phyloP scores from a whole-genome alignment of 2,329 filamentous ascomycete species.

The Fusarium sp. region DNA sequence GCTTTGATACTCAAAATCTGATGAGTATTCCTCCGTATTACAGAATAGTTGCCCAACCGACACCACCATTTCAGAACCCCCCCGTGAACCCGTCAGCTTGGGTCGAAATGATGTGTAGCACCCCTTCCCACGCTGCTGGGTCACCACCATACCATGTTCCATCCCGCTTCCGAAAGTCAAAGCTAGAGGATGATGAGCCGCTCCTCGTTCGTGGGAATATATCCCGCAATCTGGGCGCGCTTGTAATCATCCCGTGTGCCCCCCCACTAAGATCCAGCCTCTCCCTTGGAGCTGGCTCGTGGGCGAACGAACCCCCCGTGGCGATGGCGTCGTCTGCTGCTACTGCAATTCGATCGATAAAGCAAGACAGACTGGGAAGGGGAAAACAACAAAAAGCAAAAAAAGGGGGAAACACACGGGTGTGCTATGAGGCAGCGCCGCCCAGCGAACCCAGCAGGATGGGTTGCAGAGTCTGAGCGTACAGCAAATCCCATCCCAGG shows the following conservation, averaged over 20 bases:
- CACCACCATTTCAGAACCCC: neutral
- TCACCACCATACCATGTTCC: neutral
- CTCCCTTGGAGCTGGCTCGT: neutral
- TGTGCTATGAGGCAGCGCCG: constrained; percentile 1
- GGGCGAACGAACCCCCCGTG: neutral
- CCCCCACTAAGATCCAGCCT: neutral
- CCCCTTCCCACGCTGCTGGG: constrained; percentile 7
- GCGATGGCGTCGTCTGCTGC: neutral
- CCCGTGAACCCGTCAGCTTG: constrained; percentile 9
- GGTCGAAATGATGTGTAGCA: constrained; percentile 4
- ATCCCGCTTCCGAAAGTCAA: constrained; percentile 1
- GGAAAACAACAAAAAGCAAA: neutral
- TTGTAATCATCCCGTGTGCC: constrained; percentile 3
- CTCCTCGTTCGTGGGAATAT: neutral
- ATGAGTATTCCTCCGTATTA: constrained; percentile 12
- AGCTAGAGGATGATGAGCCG: neutral
- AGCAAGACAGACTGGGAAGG: constrained; percentile 13
- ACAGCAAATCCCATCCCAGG: constrained; percentile 14
- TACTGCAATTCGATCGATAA: neutral
- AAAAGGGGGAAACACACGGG: neutral
- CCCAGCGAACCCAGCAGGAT: constrained; percentile 17
- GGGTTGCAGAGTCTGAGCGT: constrained; percentile 38
- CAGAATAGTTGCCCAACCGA: neutral
- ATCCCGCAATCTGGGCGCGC: neutral
- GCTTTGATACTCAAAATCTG: neutral